These are phyloP conservation scores for Cyclostephanos invisitatus DNA, from an alignment of 108 stramenopile species.

Conservation along the genomic window DNA sequence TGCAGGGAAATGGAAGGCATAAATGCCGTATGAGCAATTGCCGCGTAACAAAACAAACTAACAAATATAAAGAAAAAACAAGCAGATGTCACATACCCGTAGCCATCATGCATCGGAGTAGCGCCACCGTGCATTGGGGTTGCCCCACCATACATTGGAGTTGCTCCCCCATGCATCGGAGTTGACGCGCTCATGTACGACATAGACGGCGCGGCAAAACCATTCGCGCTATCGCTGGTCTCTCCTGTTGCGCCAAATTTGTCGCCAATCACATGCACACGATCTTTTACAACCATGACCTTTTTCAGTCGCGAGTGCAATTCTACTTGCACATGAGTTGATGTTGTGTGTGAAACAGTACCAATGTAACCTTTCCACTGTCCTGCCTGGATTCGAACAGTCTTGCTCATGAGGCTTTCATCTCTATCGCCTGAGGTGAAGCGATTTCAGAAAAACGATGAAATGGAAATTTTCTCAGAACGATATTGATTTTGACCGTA, in stretches of 20 bases:
- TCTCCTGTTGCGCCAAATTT: constrained; percentile 89
- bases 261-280: constrained; percentile 86
- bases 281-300: constrained; percentile 87
- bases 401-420: constrained; percentile 85
- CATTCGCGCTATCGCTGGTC: constrained; percentile 33
- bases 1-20: background rate
- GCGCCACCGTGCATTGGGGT: constrained; percentile 91
- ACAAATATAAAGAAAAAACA: background rate
- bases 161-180: constrained; percentile 50
- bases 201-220: constrained; percentile 26
- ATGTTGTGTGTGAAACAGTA: constrained; percentile 83
- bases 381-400: constrained; percentile 88
- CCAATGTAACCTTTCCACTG: constrained; percentile 94
- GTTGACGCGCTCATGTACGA: constrained; percentile 43
- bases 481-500: background rate
- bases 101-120: constrained; percentile 82
- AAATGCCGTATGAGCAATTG: background rate
- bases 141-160: constrained; percentile 69
- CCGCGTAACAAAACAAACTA: background rate
- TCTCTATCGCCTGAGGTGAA: constrained; percentile 50
- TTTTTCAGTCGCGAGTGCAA: constrained; percentile 89
- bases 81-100: constrained; percentile 16
- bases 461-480: background rate
- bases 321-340: constrained; percentile 89
- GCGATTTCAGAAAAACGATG: background rate